Evolutionary conservation across 257 asterid species (phyloP).

Genomic region (Solanum etuberosum): DNA sequence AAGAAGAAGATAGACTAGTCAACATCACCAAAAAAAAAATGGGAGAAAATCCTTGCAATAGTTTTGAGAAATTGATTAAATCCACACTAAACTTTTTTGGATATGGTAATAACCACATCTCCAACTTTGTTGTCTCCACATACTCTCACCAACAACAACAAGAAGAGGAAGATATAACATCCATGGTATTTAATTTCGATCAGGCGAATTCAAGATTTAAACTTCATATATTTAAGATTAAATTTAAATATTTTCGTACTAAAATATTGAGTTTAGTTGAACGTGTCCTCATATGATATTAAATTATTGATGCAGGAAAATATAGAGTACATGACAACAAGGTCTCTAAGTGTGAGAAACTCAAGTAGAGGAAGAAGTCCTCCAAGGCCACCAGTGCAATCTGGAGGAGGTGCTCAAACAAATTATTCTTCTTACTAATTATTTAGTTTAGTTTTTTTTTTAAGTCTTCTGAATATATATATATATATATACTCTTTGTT

Average conservation of each 20-base stretch:
- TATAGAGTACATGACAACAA: not conserved
- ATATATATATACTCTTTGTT: not conserved
- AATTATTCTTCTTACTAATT: not conserved
- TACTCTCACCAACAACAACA: not conserved
- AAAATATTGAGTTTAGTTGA: not conserved
- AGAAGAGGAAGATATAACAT: not conserved
- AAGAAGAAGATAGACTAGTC: not conserved
- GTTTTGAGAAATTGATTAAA: not conserved
- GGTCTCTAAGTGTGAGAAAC: not conserved
- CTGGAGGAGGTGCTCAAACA: not conserved
- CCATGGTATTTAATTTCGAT: not conserved
- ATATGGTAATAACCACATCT: not conserved
- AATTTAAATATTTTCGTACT: not conserved
- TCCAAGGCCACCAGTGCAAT: constrained; percentile 3
- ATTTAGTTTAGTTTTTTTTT: not conserved
- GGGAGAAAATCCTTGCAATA: not conserved
- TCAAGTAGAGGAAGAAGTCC: not conserved
- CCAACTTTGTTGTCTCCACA: not conserved
- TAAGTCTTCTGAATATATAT: not conserved
- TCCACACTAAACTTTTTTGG: not conserved
- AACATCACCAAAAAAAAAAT: not conserved
- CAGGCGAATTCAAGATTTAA: not conserved
- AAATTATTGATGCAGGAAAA: not conserved
- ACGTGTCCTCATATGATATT: not conserved
- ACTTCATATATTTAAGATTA: not conserved